phyloP scores from a whole-genome alignment of 306 rosid species.

The Trifolium repens region DNA sequence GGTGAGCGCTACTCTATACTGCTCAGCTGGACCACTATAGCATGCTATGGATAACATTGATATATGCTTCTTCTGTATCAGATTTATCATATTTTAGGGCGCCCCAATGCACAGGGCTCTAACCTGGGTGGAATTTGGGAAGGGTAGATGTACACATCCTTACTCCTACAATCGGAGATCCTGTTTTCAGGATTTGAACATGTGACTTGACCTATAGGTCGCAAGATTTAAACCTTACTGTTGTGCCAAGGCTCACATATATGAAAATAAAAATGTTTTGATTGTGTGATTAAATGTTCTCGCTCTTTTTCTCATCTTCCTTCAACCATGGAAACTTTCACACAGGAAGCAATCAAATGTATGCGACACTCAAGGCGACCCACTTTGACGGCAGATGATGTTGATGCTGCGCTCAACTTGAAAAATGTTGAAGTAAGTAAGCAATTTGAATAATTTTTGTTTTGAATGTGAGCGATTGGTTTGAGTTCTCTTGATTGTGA shows the following conservation, averaged over 20 bases:
- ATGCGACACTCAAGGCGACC: constrained; percentile 89
- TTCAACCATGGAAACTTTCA: neutral
- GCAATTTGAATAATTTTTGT: neutral
- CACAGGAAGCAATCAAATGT: constrained; percentile 93
- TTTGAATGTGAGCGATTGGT: neutral
- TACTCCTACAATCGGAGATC: neutral
- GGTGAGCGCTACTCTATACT: no score
- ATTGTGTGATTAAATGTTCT: neutral
- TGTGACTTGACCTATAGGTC: neutral
- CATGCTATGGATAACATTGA: no score
- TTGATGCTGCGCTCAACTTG: constrained; percentile 83
- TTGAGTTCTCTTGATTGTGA: constrained; percentile 11
- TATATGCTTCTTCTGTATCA: no score
- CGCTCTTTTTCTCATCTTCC: neutral
- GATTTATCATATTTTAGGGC: no score
- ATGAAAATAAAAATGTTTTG: neutral
- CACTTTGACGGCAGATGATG: constrained; percentile 69
- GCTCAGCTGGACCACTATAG: no score
- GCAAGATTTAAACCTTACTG: neutral
- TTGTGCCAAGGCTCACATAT: neutral
- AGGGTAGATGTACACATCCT: no score
- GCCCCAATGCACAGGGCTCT: no score
- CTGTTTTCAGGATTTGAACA: neutral
- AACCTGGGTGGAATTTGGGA: no score
- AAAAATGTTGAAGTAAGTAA: constrained; percentile 82